Percentiles rank a stretch among this genome's conserved stretches.
Conservation (phyloP, 345 rosid species). For the Populus deltoides region DNA sequence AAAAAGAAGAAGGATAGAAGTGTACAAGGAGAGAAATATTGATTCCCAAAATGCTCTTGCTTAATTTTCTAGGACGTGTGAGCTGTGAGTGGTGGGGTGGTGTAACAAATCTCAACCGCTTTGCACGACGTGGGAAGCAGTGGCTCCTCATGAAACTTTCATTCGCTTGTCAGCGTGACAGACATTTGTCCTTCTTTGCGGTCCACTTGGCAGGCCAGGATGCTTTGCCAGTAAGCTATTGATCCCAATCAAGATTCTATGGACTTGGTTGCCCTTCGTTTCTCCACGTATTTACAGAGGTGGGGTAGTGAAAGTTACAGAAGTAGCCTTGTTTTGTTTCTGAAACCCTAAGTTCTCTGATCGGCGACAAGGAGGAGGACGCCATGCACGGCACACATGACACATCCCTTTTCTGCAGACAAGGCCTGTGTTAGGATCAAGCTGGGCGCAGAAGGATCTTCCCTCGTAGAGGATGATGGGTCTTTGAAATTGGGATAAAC, state of each 20-base stretch:
- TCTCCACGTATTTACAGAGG: not conserved
- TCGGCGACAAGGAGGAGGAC: not conserved
- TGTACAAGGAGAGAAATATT: too few relatives aligned
- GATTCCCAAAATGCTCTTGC: not conserved
- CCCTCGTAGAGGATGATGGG: not conserved
- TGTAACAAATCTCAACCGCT: not conserved
- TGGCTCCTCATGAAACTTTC: not conserved
- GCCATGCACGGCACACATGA: not conserved
- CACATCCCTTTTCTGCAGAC: not conserved
- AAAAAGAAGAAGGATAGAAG: too few relatives aligned
- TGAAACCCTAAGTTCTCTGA: not conserved
- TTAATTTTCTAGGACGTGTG: too few relatives aligned
- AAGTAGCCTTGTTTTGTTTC: not conserved
- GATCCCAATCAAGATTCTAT: not conserved
- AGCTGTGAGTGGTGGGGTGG: not conserved
- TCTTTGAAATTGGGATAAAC: too few relatives aligned
- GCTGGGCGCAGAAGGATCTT: not conserved
- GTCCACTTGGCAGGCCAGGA: constrained; percentile 20
- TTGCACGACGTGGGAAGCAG: not conserved
- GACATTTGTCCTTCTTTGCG: constrained; percentile 16
- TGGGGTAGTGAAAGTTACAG: not conserved
- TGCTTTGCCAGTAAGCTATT: constrained; percentile 4
- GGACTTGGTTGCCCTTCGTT: not conserved
- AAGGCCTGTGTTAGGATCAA: not conserved
- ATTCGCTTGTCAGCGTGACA: not conserved